Percentiles rank a stretch among this genome's conserved stretches.
These are phyloP conservation scores for Ustilago loliicola DNA, from an alignment of 1,284 basidiomycete genomes.

Conservation along the genomic window DNA sequence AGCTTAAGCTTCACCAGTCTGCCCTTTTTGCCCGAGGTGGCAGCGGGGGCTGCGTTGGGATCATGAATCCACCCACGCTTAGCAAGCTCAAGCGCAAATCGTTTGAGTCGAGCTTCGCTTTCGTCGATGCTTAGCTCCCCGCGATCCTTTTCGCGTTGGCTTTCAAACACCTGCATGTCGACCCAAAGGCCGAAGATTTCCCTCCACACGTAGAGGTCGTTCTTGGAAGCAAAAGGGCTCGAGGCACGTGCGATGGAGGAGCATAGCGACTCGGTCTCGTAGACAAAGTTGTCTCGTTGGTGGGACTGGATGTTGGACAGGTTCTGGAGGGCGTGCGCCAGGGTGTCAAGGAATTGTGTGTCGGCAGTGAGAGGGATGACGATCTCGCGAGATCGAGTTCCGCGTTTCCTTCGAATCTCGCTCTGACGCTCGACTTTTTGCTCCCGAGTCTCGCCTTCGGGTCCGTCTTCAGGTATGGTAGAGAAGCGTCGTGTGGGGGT, in stretches of 20 bases:
- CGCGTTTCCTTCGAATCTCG: constrained; percentile 46
- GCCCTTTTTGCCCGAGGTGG: constrained; percentile 31
- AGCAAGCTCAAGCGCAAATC: constrained; percentile 80
- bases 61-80: constrained; percentile 70
- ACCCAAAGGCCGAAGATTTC: constrained; percentile 90
- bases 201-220: constrained; percentile 91
- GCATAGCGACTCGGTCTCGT: constrained; percentile 77
- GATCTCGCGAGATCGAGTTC: constrained; percentile 68
- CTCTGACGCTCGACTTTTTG: constrained; percentile 44
- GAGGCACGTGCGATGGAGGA: constrained; percentile 72
- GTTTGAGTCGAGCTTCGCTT: constrained; percentile 79
- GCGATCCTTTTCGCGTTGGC: constrained; percentile 78
- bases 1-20: constrained; percentile 58
- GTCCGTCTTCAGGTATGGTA: constrained; percentile 49
- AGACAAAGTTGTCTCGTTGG: constrained; percentile 78
- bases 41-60: constrained; percentile 26
- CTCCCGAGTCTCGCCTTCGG: constrained; percentile 48
- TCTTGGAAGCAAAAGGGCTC: constrained; percentile 70
- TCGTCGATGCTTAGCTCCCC: constrained; percentile 83
- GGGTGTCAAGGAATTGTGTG: constrained; percentile 82
- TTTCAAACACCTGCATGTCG: constrained; percentile 89
- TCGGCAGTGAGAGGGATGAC: constrained; percentile 87
- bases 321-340: constrained; percentile 80
- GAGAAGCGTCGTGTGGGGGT: constrained; percentile 33
- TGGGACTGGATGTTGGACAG: constrained; percentile 78